A percentile compares a stretch with the other conserved stretches of the same genome.
phyloP scores from a whole-genome alignment of 2,329 filamentous ascomycete genomes.

The Ophiostoma montium region DNA sequence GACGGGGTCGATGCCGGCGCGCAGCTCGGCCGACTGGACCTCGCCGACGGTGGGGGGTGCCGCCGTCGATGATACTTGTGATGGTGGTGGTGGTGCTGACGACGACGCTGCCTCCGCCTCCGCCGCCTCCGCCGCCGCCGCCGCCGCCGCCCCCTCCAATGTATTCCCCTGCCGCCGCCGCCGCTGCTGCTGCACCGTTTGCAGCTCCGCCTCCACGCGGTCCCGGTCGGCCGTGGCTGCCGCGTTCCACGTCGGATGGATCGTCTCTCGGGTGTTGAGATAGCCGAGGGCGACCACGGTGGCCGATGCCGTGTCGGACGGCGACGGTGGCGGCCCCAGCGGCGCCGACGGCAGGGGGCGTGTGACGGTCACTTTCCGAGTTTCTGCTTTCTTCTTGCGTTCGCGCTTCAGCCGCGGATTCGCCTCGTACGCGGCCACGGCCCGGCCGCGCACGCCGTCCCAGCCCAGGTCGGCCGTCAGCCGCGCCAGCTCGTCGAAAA shows the following conservation, averaged over 20 bases:
- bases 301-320: too few species aligned
- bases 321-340: too few species aligned
- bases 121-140: too few species aligned
- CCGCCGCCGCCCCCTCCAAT: too few species aligned
- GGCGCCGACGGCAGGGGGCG: too few species aligned
- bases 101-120: too few species aligned
- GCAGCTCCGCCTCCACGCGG: slow-evolving; percentile 43
- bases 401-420: slow-evolving; percentile 27
- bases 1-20: slow-evolving; percentile 41
- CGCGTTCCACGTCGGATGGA: slow-evolving; percentile 21
- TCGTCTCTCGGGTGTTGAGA: background rate
- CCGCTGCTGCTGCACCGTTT: slow-evolving; percentile 20
- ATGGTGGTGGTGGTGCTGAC: too few species aligned
- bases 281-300: background rate
- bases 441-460: slow-evolving; percentile 61
- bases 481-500: slow-evolving; percentile 58
- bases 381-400: background rate
- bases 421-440: slow-evolving; percentile 32
- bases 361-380: too few species aligned
- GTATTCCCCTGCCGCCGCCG: slow-evolving; percentile 13
- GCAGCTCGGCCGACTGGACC: slow-evolving; percentile 24
- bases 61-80: too few species aligned
- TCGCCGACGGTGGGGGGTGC: background rate
- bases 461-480: slow-evolving; percentile 60
- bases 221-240: slow-evolving; percentile 21